Percentiles rank a stretch among this genome's conserved stretches.
Conservation (phyloP, 768 basidiomycete species). For the Rhizopogon roseolus region DNA sequence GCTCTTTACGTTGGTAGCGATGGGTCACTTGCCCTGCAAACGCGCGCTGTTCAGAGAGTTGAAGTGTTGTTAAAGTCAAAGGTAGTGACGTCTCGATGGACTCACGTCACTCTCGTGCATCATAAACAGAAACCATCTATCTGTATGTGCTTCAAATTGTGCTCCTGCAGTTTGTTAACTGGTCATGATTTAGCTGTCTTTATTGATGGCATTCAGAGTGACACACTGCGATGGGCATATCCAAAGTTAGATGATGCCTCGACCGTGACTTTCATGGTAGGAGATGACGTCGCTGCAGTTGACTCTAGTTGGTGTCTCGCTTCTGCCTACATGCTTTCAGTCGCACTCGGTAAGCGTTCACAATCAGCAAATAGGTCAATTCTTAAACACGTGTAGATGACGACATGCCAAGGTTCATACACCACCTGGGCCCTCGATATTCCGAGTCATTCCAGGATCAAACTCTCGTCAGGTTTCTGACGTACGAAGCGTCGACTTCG, state of each 20-base stretch:
- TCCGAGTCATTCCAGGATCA: conserved; percentile 71
- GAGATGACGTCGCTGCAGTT: conserved; percentile 41
- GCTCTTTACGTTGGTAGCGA: conserved; percentile 47
- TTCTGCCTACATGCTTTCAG: conserved; percentile 57
- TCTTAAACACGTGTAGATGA: conserved; percentile 42
- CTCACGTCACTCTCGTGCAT: conserved; percentile 65
- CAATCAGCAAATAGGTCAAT: background rate
- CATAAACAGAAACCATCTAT: conserved; percentile 53
- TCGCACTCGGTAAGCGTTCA: conserved; percentile 45
- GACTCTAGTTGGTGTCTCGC: conserved; percentile 57
- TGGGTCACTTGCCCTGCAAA: conserved; percentile 51
- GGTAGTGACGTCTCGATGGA: conserved; percentile 60
- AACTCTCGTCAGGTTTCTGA: conserved; percentile 66
- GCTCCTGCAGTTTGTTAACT: background rate
- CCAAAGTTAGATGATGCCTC: conserved; percentile 43
- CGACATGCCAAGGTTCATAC: conserved; percentile 67
- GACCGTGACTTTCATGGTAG: conserved; percentile 45
- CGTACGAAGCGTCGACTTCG: conserved; percentile 81
- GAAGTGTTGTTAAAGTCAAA: conserved; percentile 40
- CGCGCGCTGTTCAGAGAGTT: conserved; percentile 33
- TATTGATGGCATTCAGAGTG: conserved; percentile 64
- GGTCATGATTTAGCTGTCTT: conserved; percentile 51
- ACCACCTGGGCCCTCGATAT: conserved; percentile 81
- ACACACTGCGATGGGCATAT: conserved; percentile 60
- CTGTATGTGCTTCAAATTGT: conserved; percentile 37